Conservation (phyloP, 192 early-diverging fungal species). For the Backusella tarrabulga region DNA sequence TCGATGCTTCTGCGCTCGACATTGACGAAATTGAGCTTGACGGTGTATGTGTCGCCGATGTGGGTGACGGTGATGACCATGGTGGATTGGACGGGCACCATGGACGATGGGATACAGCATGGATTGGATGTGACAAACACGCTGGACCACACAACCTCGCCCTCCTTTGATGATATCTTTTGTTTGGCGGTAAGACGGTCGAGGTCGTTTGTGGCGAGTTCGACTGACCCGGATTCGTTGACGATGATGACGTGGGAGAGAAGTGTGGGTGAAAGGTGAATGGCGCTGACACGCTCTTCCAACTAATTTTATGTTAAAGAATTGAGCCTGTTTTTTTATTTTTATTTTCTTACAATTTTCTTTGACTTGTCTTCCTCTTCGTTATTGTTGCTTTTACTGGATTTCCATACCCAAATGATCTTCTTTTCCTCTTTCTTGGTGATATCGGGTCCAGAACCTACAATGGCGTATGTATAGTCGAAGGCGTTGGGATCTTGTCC, state of each 20-base stretch:
- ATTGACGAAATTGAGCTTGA: slow-evolving; percentile 41
- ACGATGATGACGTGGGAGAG: slow-evolving; percentile 41
- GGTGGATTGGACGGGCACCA: slow-evolving; percentile 37
- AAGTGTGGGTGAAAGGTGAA: slow-evolving; percentile 43
- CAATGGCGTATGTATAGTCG: slow-evolving; percentile 44
- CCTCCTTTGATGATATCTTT: slow-evolving; percentile 17
- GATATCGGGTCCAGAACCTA: slow-evolving; percentile 49
- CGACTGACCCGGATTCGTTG: slow-evolving; percentile 41
- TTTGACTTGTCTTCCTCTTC: slow-evolving; percentile 23
- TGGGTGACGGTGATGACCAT: slow-evolving; percentile 40
- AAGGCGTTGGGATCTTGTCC: slow-evolving; percentile 16
- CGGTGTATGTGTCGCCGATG: slow-evolving; percentile 4
- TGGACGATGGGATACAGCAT: slow-evolving; percentile 44
- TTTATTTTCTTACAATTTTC: slow-evolving; percentile 27
- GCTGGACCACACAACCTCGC: slow-evolving; percentile 38
- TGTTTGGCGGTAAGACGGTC: slow-evolving; percentile 39
- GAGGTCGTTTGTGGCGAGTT: slow-evolving; percentile 44
- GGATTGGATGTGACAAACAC: slow-evolving; percentile 40
- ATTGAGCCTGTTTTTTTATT: not conserved
- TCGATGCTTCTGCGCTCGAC: slow-evolving; percentile 46
- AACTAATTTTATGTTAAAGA: slow-evolving; percentile 31
- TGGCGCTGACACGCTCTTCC: slow-evolving; percentile 41
- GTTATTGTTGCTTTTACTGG: slow-evolving; percentile 18
- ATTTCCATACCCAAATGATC: slow-evolving; percentile 51
- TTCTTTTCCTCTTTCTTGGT: slow-evolving; percentile 45